Percentiles rank a stretch among this genome's conserved stretches.
These are phyloP conservation scores for Aegilops bicornis DNA, from an alignment of 176 grass and related monocot genomes.

Conservation along the genomic window DNA sequence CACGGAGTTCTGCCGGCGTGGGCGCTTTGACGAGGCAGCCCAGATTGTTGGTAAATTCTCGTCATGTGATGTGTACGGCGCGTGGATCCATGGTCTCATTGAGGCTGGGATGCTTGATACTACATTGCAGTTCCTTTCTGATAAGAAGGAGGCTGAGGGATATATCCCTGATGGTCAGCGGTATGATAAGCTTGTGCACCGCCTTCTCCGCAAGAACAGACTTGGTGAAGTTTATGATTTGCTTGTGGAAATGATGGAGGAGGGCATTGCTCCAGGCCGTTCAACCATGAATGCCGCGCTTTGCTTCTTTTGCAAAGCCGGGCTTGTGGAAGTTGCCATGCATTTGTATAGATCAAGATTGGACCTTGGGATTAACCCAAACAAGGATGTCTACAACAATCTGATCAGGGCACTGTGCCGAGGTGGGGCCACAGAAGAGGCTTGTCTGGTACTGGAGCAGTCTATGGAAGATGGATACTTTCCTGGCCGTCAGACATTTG, in stretches of 20 bases:
- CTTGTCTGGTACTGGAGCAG: conserved; percentile 65
- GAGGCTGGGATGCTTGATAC: conserved; percentile 50
- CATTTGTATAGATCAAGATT: conserved; percentile 66
- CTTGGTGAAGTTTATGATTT: conserved; percentile 72
- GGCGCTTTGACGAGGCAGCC: conserved; percentile 42
- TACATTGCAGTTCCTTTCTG: conserved; percentile 61
- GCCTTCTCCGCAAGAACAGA: conserved; percentile 53
- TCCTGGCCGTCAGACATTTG: conserved; percentile 67
- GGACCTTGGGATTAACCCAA: conserved; percentile 83
- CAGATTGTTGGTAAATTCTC: conserved; percentile 65
- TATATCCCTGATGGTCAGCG: conserved; percentile 53
- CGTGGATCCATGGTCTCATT: conserved; percentile 58
- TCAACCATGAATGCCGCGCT: conserved; percentile 75
- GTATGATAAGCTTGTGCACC: conserved; percentile 58
- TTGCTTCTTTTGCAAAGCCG: conserved; percentile 97
- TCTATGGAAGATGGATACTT: conserved; percentile 67
- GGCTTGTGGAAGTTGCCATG: conserved; percentile 80
- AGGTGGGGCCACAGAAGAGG: conserved; percentile 52
- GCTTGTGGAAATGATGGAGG: conserved; percentile 94
- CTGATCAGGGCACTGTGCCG: conserved; percentile 70
- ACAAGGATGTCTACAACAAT: conserved; percentile 57
- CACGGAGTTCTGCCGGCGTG: conserved; percentile 44
- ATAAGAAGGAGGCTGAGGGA: conserved; percentile 73
- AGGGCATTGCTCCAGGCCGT: conserved; percentile 69
- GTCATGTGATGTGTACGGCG: conserved; percentile 55